Conservation (phyloP, 495 filamentous ascomycete species). For the Parmelia sp. region DNA sequence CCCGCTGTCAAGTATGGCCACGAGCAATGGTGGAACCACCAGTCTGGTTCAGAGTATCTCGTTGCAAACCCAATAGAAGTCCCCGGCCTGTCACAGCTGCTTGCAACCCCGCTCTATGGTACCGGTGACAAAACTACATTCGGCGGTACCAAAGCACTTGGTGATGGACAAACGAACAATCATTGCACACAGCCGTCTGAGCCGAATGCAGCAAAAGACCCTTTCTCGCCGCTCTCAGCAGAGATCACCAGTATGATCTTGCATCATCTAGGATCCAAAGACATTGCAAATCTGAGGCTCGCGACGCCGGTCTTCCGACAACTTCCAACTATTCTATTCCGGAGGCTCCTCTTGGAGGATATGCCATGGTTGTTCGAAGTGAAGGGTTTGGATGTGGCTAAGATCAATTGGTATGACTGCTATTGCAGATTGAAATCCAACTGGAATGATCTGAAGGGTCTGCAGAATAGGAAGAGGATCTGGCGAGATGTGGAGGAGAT, state of each 20-base stretch:
- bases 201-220: neutral
- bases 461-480: neutral
- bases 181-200: neutral
- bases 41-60: constrained; percentile 1
- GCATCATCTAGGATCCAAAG: neutral
- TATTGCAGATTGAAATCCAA: neutral
- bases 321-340: neutral
- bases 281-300: constrained; percentile 1
- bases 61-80: constrained; percentile 6
- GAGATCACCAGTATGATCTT: neutral
- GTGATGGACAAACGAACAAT: neutral
- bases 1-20: neutral
- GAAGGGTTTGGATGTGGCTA: neutral
- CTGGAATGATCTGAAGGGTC: neutral
- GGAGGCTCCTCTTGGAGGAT: neutral
- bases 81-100: neutral
- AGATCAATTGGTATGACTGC: neutral
- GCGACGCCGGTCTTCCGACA: neutral
- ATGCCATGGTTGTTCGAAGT: neutral
- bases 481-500: constrained; percentile 2
- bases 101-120: neutral
- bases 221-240: neutral
- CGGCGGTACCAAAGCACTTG: neutral
- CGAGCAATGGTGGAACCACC: neutral
- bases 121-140: neutral